Percentiles rank a stretch among this genome's conserved stretches.
These are phyloP conservation scores for Naganishia randhawae DNA, from an alignment of 768 basidiomycete species.

Conservation along the genomic window DNA sequence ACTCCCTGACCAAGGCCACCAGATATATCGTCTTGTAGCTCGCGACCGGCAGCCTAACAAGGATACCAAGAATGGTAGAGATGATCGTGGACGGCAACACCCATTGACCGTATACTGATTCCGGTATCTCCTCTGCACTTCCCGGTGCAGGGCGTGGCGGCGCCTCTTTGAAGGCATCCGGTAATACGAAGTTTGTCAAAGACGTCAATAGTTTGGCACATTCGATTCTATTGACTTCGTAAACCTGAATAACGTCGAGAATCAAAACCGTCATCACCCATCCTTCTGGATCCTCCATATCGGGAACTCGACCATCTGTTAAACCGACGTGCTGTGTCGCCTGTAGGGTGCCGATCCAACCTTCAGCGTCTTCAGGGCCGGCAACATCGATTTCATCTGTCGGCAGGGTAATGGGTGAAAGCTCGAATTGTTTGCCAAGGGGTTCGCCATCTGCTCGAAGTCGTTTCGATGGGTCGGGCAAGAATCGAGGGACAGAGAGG, in stretches of 20 bases:
- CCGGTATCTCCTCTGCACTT: constrained; percentile 58
- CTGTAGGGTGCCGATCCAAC: constrained; percentile 38
- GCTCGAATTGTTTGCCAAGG: not conserved
- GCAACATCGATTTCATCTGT: not conserved
- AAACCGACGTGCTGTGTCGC: constrained; percentile 20
- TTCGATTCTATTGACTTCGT: constrained; percentile 94
- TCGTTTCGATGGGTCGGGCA: constrained; percentile 26
- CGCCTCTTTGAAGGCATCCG: constrained; percentile 79
- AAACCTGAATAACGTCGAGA: constrained; percentile 76
- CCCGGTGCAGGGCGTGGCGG: constrained; percentile 59
- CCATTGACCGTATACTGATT: constrained; percentile 84
- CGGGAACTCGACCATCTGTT: constrained; percentile 61
- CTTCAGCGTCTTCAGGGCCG: constrained; percentile 41
- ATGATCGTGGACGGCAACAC: constrained; percentile 58
- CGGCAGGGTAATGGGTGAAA: constrained; percentile 7
- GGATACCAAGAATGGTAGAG: constrained; percentile 72
- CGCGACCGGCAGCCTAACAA: constrained; percentile 73
- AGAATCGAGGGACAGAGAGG: constrained; percentile 12
- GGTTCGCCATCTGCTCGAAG: constrained; percentile 25
- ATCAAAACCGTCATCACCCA: constrained; percentile 73
- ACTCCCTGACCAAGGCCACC: constrained; percentile 78
- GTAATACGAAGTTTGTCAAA: constrained; percentile 74
- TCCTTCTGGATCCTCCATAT: constrained; percentile 68
- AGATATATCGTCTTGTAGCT: constrained; percentile 78
- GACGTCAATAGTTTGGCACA: constrained; percentile 80